Evolutionary conservation across 2,329 filamentous ascomycete genomes (phyloP).

Genomic region (Penicillium corylophilum): DNA sequence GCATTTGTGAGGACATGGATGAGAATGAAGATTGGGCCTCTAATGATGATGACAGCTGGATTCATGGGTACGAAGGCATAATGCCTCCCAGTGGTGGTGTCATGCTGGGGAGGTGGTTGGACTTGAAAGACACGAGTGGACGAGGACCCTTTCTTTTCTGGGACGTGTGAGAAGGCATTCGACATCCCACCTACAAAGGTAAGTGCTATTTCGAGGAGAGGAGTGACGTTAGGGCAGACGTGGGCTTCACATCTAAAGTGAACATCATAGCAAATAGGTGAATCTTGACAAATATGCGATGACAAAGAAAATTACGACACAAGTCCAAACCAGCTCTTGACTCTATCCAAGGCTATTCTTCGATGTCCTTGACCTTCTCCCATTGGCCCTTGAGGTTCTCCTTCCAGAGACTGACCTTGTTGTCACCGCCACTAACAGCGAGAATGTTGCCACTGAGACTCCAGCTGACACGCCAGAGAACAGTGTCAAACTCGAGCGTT

Average conservation of each 20-base stretch:
- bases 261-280: conserved; percentile 3
- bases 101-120: conserved; percentile 51
- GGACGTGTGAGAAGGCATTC: conserved; percentile 17
- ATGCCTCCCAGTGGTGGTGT: conserved; percentile 49
- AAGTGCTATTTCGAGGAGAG: not conserved
- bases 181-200: not conserved
- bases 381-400: conserved; percentile 95
- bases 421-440: conserved; percentile 89
- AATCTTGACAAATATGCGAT: conserved; percentile 13
- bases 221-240: not conserved
- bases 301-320: conserved; percentile 18
- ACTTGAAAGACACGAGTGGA: conserved; percentile 23
- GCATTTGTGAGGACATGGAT: conserved; percentile 27
- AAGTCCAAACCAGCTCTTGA: conserved; percentile 10
- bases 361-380: conserved; percentile 96
- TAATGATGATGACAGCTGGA: conserved; percentile 29
- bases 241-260: not conserved
- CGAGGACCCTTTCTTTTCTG: conserved; percentile 36
- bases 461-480: conserved; percentile 97
- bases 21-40: conserved; percentile 12
- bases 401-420: conserved; percentile 97
- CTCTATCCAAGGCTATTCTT: conserved; percentile 58
- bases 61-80: conserved; percentile 50
- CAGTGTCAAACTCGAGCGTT: conserved; percentile 80
- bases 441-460: conserved; percentile 94